Conservation (phyloP, 441 rosid genomes). For the Populus trichocarpa region DNA sequence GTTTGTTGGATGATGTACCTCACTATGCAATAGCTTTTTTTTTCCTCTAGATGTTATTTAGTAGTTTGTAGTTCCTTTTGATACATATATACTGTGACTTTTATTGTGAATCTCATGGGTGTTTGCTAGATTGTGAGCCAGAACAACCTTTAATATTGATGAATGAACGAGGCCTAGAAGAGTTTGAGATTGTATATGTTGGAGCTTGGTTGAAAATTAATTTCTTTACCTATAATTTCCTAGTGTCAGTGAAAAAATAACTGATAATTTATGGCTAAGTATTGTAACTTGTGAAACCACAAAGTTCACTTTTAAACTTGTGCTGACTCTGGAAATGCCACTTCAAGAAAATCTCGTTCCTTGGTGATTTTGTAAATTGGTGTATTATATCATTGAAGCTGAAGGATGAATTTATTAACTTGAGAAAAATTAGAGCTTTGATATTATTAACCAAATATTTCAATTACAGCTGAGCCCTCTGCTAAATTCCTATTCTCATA, state of each 20-base stretch:
- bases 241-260: background rate
- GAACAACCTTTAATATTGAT: background rate
- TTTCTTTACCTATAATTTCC: background rate
- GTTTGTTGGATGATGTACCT: background rate
- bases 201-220: background rate
- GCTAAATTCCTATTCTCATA: background rate
- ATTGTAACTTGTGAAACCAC: background rate
- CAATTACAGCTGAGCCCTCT: background rate
- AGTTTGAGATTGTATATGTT: background rate
- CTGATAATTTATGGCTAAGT: background rate
- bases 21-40: background rate
- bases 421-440: background rate
- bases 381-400: background rate
- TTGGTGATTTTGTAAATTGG: background rate
- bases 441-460: background rate
- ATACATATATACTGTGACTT: background rate
- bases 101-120: background rate
- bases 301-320: background rate
- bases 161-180: background rate
- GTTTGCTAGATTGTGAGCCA: background rate
- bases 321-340: background rate
- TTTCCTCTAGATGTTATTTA: background rate
- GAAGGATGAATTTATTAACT: background rate
- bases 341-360: background rate
- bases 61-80: constrained; percentile 1